Percentiles rank a stretch among this genome's conserved stretches.
These are phyloP conservation scores for Puccinellia tenuiflora DNA, from an alignment of 176 grass and related monocot genomes.

Conservation along the genomic window DNA sequence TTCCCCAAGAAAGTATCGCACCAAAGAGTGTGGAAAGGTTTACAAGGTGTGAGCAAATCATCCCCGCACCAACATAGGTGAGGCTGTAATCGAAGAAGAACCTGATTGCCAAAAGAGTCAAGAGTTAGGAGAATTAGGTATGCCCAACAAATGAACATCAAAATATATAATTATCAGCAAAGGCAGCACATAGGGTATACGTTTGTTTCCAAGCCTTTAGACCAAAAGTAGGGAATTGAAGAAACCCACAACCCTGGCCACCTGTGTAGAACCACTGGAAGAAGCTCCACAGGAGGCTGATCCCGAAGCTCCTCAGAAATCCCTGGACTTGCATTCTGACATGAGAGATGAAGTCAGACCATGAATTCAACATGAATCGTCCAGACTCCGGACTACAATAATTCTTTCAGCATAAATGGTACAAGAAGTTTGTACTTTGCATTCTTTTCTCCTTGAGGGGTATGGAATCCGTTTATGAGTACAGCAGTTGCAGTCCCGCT, in stretches of 20 bases:
- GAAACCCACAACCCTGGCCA: conserved; percentile 69
- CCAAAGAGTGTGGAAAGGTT: conserved; percentile 71
- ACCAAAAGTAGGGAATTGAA: conserved; percentile 88
- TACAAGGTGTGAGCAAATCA: conserved; percentile 92
- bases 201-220: conserved; percentile 89
- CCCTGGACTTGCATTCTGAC: conserved; percentile 64
- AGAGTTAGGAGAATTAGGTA: not conserved
- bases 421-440: conserved; percentile 45
- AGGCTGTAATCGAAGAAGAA: conserved; percentile 94
- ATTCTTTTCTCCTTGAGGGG: conserved; percentile 65
- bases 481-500: conserved; percentile 87
- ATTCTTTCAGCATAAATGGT: not conserved
- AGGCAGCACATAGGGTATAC: conserved; percentile 23
- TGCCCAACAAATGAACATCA: not conserved
- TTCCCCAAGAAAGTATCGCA: conserved; percentile 75
- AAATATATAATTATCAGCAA: not conserved
- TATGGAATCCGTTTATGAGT: conserved; percentile 94
- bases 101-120: conserved; percentile 7
- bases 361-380: not conserved
- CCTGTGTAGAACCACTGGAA: conserved; percentile 96
- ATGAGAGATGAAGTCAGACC: not conserved
- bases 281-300: conserved; percentile 81
- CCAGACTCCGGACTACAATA: not conserved
- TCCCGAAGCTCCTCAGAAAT: conserved; percentile 56
- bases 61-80: conserved; percentile 83